A percentile compares a stretch with the other conserved stretches of the same genome.
Conservation (phyloP, 116 monocot genomes). For the Dioscorea cayenensis region DNA sequence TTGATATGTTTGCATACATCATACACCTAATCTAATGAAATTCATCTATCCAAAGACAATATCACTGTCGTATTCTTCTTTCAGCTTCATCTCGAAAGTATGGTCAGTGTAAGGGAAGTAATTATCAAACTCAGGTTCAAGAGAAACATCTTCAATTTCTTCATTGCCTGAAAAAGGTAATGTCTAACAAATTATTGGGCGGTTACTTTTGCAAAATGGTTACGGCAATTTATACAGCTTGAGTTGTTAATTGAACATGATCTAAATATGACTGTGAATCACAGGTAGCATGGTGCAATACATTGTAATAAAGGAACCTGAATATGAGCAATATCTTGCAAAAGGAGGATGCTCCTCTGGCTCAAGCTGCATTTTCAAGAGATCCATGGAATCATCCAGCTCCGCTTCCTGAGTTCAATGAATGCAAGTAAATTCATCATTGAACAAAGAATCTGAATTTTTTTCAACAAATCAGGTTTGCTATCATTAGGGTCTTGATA, state of each 20-base stretch:
- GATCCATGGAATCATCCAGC: background rate
- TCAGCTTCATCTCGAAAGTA: background rate
- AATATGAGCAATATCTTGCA: background rate
- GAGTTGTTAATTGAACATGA: too few species aligned
- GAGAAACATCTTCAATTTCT: background rate
- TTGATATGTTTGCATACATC: too few species aligned
- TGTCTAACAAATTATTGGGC: background rate
- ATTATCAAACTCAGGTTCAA: background rate
- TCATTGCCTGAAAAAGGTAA: background rate
- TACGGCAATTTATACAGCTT: too few species aligned
- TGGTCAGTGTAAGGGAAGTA: conserved; percentile 3
- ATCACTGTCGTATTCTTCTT: background rate
- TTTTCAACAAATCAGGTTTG: background rate
- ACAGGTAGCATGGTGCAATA: background rate
- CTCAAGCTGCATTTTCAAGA: background rate
- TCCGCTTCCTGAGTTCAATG: background rate
- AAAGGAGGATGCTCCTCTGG: background rate
- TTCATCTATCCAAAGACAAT: too few species aligned
- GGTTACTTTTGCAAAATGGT: background rate
- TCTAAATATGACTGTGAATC: background rate
- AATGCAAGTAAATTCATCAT: background rate
- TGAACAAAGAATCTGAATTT: background rate
- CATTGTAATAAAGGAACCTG: background rate
- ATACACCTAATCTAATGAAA: too few species aligned
- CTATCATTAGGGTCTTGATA: background rate